A percentile compares a stretch with the other conserved stretches of the same genome.
Evolutionary conservation across 2,329 filamentous ascomycete genomes (phyloP).

Genomic region (Cladophialophora chaetospira): DNA sequence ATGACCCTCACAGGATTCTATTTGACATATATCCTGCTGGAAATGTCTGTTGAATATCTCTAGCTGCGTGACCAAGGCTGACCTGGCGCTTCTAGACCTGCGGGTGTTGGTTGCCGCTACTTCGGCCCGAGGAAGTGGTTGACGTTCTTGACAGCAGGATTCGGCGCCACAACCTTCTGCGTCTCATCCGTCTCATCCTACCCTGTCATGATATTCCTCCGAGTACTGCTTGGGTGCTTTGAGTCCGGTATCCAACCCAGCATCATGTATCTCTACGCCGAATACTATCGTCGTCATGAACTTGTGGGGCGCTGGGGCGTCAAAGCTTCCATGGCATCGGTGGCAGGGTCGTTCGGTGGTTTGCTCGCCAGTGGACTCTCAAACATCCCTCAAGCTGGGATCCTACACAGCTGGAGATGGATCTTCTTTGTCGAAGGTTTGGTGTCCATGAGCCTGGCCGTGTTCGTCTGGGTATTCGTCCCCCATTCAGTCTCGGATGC

Average conservation of each 20-base stretch:
- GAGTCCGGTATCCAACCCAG: conserved; percentile 37
- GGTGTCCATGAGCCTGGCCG: conserved; percentile 32
- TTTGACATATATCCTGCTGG: conserved; percentile 59
- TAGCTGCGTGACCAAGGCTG: background rate
- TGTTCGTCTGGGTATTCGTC: conserved; percentile 43
- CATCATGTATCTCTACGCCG: conserved; percentile 25
- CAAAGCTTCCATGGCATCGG: conserved; percentile 46
- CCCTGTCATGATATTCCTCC: conserved; percentile 34
- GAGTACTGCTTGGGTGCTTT: conserved; percentile 48
- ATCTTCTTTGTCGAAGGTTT: conserved; percentile 59
- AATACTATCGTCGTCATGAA: conserved; percentile 38
- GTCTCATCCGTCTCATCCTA: background rate
- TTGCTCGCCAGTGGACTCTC: conserved; percentile 53
- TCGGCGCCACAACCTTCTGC: conserved; percentile 4
- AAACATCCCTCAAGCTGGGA: conserved; percentile 53
- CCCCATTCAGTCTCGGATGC: conserved; percentile 41
- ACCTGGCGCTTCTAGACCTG: conserved; percentile 40
- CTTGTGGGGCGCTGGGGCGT: conserved; percentile 47
- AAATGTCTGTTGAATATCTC: conserved; percentile 51
- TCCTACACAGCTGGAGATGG: conserved; percentile 52
- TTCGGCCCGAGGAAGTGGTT: conserved; percentile 59
- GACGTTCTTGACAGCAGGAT: background rate
- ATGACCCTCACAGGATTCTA: conserved; percentile 60
- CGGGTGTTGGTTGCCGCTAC: conserved; percentile 69
- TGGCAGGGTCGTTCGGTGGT: conserved; percentile 47